Base-by-base conservation (phyloP, 257 asterid species). In the Lycium ferocissimum region DNA sequence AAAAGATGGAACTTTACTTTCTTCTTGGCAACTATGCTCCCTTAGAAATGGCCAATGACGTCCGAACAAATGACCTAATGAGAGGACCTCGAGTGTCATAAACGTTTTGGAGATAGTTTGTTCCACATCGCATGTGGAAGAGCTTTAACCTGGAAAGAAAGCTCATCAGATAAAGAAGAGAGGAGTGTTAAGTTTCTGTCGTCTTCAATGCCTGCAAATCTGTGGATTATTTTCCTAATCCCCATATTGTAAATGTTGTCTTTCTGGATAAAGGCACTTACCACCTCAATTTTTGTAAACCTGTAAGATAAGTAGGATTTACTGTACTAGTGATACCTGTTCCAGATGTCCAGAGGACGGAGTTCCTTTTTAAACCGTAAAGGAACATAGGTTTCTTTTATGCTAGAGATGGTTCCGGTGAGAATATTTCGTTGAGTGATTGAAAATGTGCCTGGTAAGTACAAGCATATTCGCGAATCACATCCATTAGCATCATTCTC, bases 71-170 rank as follows among this genome's bases (percentile, higher is more conserved):
- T 76, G 67, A 3, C 86, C 84, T 47, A 84, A 78, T n/a, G 84
- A 76, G 62, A 84, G 86, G 11, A 62, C 56, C 45, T 84, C 86
- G 12, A 84, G 66, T 62, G 17, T 14, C 40, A 84, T 26, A 62
- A 62, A 59, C 65, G 84, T 84, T 59, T 65, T 53, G 38, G 61
- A 65, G 69, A 78, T 63, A 22, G 13, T 78, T 66, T 47, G n/a
- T 45, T 47, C 61, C 51, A 37, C 56, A 57, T 9, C 20, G 69
- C 70, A 56, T 53, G 69, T 38, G 69, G 84, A 51, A 79, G 69
- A 85, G 87, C 84, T 35, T 70, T 78, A 57, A 54, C 84, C 45
- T 85, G 80, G 58, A 85, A 85, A 85, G 80, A 78, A 11, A 65
- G 80, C 72, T 65, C 71, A 70, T 65, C n/a, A 78, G 87, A 65